A percentile compares a stretch with the other conserved stretches of the same genome.
Conservation (phyloP, 805 yeast species). For the Zygosaccharomyces rouxii region DNA sequence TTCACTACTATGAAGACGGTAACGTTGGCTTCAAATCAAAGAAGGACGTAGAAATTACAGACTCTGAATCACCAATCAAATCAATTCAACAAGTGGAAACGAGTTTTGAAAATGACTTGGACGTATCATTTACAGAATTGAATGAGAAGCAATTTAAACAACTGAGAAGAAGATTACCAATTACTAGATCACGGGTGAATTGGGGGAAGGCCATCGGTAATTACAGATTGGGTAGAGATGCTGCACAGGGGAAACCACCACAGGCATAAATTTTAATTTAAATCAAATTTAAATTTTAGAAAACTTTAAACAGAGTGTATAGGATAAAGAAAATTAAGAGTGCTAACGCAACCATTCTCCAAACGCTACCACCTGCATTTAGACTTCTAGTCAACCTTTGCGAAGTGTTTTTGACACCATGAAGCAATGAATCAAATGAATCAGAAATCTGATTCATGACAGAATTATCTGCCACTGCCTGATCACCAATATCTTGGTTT, state of each 20-base stretch:
- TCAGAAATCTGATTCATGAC: constrained; percentile 42
- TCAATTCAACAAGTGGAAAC: constrained; percentile 56
- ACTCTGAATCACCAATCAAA: constrained; percentile 35
- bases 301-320: constrained; percentile 50
- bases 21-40: constrained; percentile 70
- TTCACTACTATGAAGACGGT: constrained; percentile 95
- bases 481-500: constrained; percentile 62
- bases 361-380: constrained; percentile 53
- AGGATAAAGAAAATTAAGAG: constrained; percentile 51
- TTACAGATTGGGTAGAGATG: constrained; percentile 81
- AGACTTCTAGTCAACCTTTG: constrained; percentile 51
- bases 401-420: constrained; percentile 50
- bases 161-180: constrained; percentile 85
- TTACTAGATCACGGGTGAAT: constrained; percentile 83
- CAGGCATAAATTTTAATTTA: neutral
- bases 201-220: constrained; percentile 95
- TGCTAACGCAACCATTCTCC: constrained; percentile 56
- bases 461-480: constrained; percentile 52
- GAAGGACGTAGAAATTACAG: constrained; percentile 32
- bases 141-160: constrained; percentile 80
- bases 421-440: constrained; percentile 47
- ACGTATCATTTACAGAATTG: constrained; percentile 60
- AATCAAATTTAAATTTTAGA: constrained; percentile 24
- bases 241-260: constrained; percentile 41
- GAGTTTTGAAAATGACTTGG: constrained; percentile 52